phyloP scores from a whole-genome alignment of 495 filamentous ascomycete species.

The Penicillium herquei region DNA sequence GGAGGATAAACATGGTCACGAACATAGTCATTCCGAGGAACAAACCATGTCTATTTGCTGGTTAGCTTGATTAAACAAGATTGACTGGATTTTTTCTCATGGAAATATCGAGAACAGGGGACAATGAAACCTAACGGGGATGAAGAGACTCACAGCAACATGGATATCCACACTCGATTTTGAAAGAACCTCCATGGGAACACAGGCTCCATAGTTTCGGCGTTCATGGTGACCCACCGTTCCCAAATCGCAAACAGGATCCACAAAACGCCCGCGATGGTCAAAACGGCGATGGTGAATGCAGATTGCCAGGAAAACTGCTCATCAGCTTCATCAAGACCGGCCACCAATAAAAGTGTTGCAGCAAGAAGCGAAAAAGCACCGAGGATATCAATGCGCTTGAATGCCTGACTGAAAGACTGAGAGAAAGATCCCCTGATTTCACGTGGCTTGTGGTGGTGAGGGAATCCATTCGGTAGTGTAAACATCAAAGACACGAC shows the following conservation, averaged over 20 bases:
- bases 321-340: conserved; percentile 26
- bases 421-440: background rate
- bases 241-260: background rate
- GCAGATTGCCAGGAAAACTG: conserved; percentile 25
- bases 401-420: background rate
- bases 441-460: background rate
- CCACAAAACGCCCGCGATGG: background rate
- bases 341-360: conserved; percentile 15
- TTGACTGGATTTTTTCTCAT: too few species aligned
- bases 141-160: conserved; percentile 1
- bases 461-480: conserved; percentile 13
- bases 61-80: too few species aligned
- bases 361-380: conserved; percentile 19
- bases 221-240: background rate
- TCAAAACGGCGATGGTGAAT: conserved; percentile 16
- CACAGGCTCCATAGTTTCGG: background rate
- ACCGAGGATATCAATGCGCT: conserved; percentile 13
- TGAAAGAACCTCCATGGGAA: background rate
- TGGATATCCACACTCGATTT: background rate
- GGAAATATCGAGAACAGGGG: too few species aligned
- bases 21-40: too few species aligned
- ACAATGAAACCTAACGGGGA: too few species aligned
- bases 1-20: too few species aligned
- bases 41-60: too few species aligned
- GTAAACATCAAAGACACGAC: background rate